A percentile compares a stretch with the other conserved stretches of the same genome.
These are phyloP conservation scores for Coniochaeta sp. DNA, from an alignment of 2,329 filamentous ascomycete genomes.

Conservation along the genomic window DNA sequence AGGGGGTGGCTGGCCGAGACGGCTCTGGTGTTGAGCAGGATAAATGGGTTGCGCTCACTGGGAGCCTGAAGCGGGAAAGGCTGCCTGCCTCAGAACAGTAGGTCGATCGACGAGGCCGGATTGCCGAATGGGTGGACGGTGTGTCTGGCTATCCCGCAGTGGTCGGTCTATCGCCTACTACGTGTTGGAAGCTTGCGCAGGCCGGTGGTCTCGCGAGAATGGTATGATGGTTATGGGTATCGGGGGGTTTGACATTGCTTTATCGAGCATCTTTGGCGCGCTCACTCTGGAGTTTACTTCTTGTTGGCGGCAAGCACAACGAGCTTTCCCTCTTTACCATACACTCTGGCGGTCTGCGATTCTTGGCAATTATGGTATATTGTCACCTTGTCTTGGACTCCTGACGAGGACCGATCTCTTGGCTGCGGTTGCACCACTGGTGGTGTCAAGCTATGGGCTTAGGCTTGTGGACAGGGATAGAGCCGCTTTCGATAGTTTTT, in stretches of 20 bases:
- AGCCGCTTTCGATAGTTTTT: not conserved
- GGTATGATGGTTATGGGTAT: not conserved
- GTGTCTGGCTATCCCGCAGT: not conserved
- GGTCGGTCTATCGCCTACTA: not conserved
- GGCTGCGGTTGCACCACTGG: too few relatives aligned
- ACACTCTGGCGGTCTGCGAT: not conserved
- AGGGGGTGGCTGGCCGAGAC: not conserved
- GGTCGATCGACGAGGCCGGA: not conserved
- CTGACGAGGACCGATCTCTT: too few relatives aligned
- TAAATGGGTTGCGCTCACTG: not conserved
- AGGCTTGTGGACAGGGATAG: not conserved
- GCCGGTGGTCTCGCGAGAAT: not conserved
- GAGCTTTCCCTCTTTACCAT: not conserved
- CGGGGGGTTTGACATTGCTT: not conserved
- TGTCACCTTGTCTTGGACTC: not conserved
- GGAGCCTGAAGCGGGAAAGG: not conserved
- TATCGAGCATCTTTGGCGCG: not conserved
- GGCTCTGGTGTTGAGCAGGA: not conserved
- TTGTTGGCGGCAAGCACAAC: not conserved
- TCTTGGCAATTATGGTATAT: not conserved
- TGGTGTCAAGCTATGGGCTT: not conserved
- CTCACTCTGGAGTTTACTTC: not conserved
- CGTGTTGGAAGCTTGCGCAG: not conserved
- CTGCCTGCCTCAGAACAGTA: constrained; percentile 1
- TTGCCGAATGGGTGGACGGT: not conserved